phyloP scores from a whole-genome alignment of 192 early-diverging fungal genomes.

The Rhizophagus clarus region DNA sequence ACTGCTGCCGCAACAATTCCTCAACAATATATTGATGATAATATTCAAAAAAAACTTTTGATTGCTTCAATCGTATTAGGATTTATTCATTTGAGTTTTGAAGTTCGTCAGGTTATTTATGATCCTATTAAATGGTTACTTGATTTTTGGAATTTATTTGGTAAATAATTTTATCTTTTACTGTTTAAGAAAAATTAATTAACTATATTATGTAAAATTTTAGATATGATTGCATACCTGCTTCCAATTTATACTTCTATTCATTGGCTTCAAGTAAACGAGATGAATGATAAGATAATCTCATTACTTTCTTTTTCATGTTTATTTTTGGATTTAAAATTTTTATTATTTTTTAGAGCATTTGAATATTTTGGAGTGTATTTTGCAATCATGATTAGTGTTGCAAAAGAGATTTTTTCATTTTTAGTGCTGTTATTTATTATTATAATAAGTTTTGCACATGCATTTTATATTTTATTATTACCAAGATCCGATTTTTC shows the following conservation, averaged over 20 bases:
- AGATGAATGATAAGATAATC: too few relatives aligned
- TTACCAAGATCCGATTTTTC: too few relatives aligned
- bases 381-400: background rate
- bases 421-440: background rate
- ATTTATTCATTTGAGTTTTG: too few relatives aligned
- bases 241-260: background rate
- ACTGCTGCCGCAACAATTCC: too few relatives aligned
- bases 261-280: background rate
- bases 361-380: constrained; percentile 1
- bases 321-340: constrained; percentile 9
- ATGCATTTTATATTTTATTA: background rate
- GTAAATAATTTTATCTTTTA: background rate
- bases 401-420: background rate
- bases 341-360: background rate
- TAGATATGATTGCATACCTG: background rate
- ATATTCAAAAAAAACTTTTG: too few relatives aligned
- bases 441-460: constrained; percentile 4
- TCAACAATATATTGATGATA: too few relatives aligned
- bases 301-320: background rate
- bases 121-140: background rate
- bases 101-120: constrained; percentile 1
- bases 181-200: background rate
- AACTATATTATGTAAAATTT: background rate
- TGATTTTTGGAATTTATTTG: background rate
- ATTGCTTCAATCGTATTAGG: too few relatives aligned